Conservation (phyloP, 2,329 filamentous ascomycete species). For the Stagonosporopsis chrysanthemi region DNA sequence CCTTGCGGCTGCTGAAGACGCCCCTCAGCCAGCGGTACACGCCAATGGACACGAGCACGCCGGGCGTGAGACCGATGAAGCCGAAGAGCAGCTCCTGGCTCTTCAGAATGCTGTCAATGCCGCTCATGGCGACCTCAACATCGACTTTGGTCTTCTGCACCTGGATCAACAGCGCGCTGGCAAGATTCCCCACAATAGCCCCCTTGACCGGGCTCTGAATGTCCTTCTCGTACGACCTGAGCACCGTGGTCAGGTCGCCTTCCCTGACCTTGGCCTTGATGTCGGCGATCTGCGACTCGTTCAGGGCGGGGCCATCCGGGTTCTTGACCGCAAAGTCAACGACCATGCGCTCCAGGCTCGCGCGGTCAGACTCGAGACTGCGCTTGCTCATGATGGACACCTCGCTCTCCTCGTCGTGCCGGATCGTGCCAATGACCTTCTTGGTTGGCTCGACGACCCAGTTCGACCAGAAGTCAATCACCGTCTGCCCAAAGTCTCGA, state of each 20-base stretch:
- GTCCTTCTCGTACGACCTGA: slow-evolving; percentile 90
- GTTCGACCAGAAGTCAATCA: slow-evolving; percentile 91
- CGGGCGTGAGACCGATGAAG: slow-evolving; percentile 93
- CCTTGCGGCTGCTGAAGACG: slow-evolving; percentile 73
- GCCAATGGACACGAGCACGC: slow-evolving; percentile 85
- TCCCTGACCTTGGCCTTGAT: slow-evolving; percentile 84
- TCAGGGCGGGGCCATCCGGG: slow-evolving; percentile 69
- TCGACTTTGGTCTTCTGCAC: slow-evolving; percentile 99
- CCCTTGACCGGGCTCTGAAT: slow-evolving; percentile 82
- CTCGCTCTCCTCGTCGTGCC: slow-evolving; percentile 90
- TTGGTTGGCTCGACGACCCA: slow-evolving; percentile 89
- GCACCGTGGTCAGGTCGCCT: slow-evolving; percentile 90
- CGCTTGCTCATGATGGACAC: slow-evolving; percentile 97
- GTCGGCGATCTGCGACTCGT: slow-evolving; percentile 73
- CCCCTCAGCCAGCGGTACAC: slow-evolving; percentile 74
- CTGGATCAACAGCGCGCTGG: slow-evolving; percentile 91
- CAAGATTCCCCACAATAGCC: slow-evolving; percentile 82
- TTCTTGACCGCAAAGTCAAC: slow-evolving; percentile 92
- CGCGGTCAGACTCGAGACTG: slow-evolving; percentile 86
- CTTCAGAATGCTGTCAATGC: slow-evolving; percentile 92
- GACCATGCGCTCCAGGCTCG: slow-evolving; percentile 96
- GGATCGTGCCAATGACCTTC: slow-evolving; percentile 88
- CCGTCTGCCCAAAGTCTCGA: slow-evolving; percentile 76
- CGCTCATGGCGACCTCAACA: slow-evolving; percentile 92
- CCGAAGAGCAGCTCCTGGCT: slow-evolving; percentile 96